These are phyloP conservation scores for Didymella lethalis DNA, from an alignment of 2,329 filamentous ascomycete genomes.

Conservation along the genomic window DNA sequence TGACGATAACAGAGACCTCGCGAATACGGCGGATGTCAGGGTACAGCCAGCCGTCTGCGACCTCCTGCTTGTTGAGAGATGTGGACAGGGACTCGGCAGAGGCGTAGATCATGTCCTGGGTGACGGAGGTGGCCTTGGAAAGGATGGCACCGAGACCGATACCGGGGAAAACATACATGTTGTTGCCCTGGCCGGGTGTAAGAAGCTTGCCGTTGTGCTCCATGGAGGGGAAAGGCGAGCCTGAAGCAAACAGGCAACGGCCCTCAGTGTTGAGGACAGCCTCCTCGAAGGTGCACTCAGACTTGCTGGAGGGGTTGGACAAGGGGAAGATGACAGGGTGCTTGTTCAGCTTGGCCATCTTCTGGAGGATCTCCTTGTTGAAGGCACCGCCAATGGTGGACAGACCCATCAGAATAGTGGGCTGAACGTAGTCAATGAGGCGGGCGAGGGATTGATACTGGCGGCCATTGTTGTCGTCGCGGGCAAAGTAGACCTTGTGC, in stretches of 20 bases:
- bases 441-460: constrained; percentile 82
- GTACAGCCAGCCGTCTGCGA: constrained; percentile 85
- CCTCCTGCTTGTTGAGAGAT: constrained; percentile 81
- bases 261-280: constrained; percentile 91
- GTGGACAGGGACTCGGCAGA: constrained; percentile 83
- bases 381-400: constrained; percentile 95
- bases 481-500: constrained; percentile 77
- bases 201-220: constrained; percentile 56
- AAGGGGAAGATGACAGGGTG: constrained; percentile 84
- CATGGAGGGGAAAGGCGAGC: constrained; percentile 85
- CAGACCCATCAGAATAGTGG: constrained; percentile 91
- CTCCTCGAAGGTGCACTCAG: constrained; percentile 96
- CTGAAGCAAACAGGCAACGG: constrained; percentile 90
- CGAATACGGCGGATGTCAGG: constrained; percentile 90
- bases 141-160: constrained; percentile 93
- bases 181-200: constrained; percentile 70
- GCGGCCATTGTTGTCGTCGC: constrained; percentile 69
- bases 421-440: constrained; percentile 93
- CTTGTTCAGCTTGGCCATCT: constrained; percentile 68
- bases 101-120: constrained; percentile 96
- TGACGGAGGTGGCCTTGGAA: constrained; percentile 84
- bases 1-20: constrained; percentile 85
- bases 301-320: constrained; percentile 94
- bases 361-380: constrained; percentile 81
- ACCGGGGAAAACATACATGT: constrained; percentile 95